Evolutionary conservation across 2,329 filamentous ascomycete species (phyloP).

Genomic region (Fusarium kyushuense): DNA sequence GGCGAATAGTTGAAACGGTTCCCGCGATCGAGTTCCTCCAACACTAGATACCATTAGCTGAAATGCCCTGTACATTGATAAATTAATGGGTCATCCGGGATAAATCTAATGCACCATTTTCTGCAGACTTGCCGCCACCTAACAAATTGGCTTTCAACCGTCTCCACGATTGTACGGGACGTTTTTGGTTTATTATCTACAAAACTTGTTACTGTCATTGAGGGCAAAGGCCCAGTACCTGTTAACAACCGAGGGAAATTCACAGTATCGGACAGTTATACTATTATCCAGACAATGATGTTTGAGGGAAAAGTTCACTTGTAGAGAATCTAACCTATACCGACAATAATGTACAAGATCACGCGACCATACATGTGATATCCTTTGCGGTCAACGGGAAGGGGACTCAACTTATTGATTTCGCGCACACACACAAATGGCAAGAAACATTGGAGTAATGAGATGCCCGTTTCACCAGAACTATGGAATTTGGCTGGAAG

Average conservation of each 20-base stretch:
- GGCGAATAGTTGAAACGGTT: not conserved
- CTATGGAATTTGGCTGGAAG: constrained; percentile 51
- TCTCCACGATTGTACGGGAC: not conserved
- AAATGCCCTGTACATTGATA: not conserved
- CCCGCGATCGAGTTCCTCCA: not conserved
- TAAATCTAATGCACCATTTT: constrained; percentile 15
- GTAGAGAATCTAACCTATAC: not conserved
- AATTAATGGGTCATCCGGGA: not conserved
- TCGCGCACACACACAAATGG: constrained; percentile 11
- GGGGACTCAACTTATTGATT: too few species aligned
- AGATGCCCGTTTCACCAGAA: constrained; percentile 49
- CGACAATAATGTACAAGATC: too few species aligned
- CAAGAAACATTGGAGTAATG: constrained; percentile 41
- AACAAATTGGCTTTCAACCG: constrained; percentile 13
- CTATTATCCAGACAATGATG: not conserved
- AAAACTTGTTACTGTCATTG: not conserved
- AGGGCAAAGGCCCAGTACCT: too few species aligned
- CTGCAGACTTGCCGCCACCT: not conserved
- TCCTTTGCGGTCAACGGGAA: too few species aligned
- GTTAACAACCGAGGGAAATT: not conserved
- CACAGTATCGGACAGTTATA: not conserved
- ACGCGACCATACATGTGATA: too few species aligned
- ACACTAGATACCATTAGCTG: not conserved
- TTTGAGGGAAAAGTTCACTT: not conserved
- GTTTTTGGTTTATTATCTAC: not conserved